Base-by-base conservation (phyloP, 257 asterid genomes). In the Plantago ovata region DNA sequence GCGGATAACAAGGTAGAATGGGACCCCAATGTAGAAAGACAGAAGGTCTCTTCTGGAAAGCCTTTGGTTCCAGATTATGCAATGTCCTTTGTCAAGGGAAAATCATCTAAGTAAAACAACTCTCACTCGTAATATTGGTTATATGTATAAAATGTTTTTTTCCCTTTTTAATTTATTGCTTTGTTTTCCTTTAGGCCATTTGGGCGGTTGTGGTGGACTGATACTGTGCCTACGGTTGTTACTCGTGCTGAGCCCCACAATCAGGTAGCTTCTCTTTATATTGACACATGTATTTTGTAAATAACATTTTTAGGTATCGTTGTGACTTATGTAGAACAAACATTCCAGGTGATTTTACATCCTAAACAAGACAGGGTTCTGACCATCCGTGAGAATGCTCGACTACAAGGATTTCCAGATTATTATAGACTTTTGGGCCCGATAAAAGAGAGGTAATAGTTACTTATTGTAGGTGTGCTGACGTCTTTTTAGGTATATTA, bases 31-130 rank as follows among this genome's bases (percentile, higher is more conserved):
- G 69, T 83, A 0, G 63, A 69, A 48, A 81, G 98, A 38, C 40
- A 56, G 1, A 45, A 33, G 3, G 38, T 92, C 24, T 21, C 86
- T 41, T 88, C 98, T 0, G 96, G 96, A 39, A 92, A 92, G 66
- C 94, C 93, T 15, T 67, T 91, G 91, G 98, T 89, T n/a, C 98
- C 98, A 6, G 89, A 85, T n/a, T 92, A 92, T 45, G 94, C 95
- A 0, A 79, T 92, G 87, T 44, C 65, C 3, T 88, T 80, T 40
- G 83, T 77, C 1, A 16, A 47, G 0, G 98, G 98, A 21, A 58
- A 62, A 32, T 88, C 98, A 4, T 21, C 83, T 56, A 89, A 88
- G 98, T 92, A 80, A 7, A 56, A 5, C 9, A 38, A 3, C 39
- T 1, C 18, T 32, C 24, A 1, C 22, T 11, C 32, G 9, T 18